Base-by-base conservation (phyloP, 345 rosid species). In the Stellera chamaejasme region DNA sequence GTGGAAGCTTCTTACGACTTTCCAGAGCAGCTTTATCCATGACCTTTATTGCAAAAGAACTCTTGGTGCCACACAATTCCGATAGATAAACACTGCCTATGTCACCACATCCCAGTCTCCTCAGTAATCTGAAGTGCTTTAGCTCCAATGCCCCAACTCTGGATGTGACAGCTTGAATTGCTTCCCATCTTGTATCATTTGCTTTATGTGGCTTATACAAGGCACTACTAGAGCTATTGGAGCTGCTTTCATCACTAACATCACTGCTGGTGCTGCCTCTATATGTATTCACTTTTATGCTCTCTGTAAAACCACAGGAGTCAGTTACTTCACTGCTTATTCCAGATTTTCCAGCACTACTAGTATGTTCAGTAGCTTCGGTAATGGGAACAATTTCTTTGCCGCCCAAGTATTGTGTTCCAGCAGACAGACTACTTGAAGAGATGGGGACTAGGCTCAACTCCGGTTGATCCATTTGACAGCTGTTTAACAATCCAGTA, bases 101-200 rank as follows among this genome's bases (percentile, higher is more conserved):
- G 47, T 88, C 96, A 27, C 96, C 96, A 10, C 84, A 76, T 39
- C 96, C 96, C 44, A 85, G 63, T 51, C 48, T 57, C 66, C 52
- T 79, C 62, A 82, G 59, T 44, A 78, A 54, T 66, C 69, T 81
- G 74, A 88, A 88, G 67, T 81, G 77, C 49, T 71, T 73, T 49
- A 84, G 72, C 50, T 66, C 84, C 75, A 76, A 73, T 27, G 44
- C 70, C 55, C 78, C 86, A 2, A 52, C 50, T 50, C 60, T 79
- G 49, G 77, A 62, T 32, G 82, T 61, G 52, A 79, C 81, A 6
- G 63, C 90, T 60, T 81, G 90, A 45, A 88, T 81, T 5, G 90
- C 96, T 56, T 84, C 93, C 96, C 96, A 88, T 54, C 93, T 67
- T 14, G 64, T 65, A 52, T 88, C 96, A 46, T 88, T 88, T 53